Evolutionary conservation across 371 early-diverging fungal genomes (phyloP), one percentile per base, ranked within the genome.

Genomic region (Mucor saturninus): DNA sequence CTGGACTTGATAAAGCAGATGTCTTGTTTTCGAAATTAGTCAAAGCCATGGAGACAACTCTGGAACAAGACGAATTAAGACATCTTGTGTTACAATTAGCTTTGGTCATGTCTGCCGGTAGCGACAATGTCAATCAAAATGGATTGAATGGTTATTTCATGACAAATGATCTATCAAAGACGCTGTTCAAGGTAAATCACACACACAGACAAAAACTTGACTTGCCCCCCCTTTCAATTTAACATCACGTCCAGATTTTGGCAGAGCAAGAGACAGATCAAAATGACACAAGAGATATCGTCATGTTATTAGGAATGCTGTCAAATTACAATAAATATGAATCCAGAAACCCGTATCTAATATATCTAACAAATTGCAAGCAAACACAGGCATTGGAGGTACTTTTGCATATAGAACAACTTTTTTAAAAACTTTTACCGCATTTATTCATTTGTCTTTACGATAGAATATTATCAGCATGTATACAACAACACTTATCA

Each of bases 301-400:
- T 82, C 45, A 76, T 77, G 61, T 50, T 86, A 15, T 63, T 83
- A 55, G 76, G 76, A 2, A 60, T 86, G 60, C 67, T 86, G 48
- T 75, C 83, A 26, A 86, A 81, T 59, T 86, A 86, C 64, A 86
- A 83, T 76, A 86, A 81, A 46, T 77, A 81, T 40, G 86, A 86
- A 65, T 63, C 69, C 28, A 69, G 71, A 51, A 86, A 86, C 56
- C 75, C 76, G 7, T 83, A 83, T 54, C 64, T 79, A 15, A 38
- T 45, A 10, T 35, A 55, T 15, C 3, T 55, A 4, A 50, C 38
- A 43, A 49, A 50, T 48, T 30, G 30, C 42, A 59, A 56, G 26
- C 54, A 56, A 35, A 15, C 46, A 3, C 46, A 50, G 8, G 64
- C 74, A 21, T 55, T 80, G 5, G 68, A 69, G 56, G 70, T 68